A percentile compares a stretch with the other conserved stretches of the same genome.
Conservation (phyloP, 1,284 basidiomycete species). For the Ganoderma leucocontextum region DNA sequence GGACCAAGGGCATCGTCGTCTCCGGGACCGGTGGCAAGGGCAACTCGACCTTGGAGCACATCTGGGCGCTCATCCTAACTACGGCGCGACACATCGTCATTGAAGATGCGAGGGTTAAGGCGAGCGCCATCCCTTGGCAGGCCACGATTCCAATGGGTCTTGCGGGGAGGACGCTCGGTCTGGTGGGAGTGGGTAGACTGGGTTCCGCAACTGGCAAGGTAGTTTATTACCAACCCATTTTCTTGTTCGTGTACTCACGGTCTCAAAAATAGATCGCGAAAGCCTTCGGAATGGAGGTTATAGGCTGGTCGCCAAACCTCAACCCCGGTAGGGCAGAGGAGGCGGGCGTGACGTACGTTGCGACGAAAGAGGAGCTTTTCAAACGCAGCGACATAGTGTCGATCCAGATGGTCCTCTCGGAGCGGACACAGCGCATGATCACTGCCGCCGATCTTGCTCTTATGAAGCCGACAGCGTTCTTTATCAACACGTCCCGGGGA, state of each 20-base stretch:
- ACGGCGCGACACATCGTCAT: constrained; percentile 59
- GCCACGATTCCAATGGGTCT: constrained; percentile 60
- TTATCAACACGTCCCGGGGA: constrained; percentile 73
- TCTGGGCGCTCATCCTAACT: constrained; percentile 71
- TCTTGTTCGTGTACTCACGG: not conserved
- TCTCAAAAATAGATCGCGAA: constrained; percentile 56
- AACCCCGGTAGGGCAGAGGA: constrained; percentile 61
- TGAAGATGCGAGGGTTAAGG: constrained; percentile 61
- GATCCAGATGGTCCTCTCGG: constrained; percentile 65
- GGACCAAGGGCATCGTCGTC: constrained; percentile 60
- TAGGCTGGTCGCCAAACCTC: constrained; percentile 72
- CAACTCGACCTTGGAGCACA: constrained; percentile 64
- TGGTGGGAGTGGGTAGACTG: constrained; percentile 66
- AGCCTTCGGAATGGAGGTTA: constrained; percentile 64
- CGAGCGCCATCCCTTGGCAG: constrained; percentile 62
- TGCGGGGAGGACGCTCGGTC: constrained; percentile 60
- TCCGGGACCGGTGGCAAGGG: constrained; percentile 59
- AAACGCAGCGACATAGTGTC: constrained; percentile 64
- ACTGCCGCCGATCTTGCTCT: constrained; percentile 53
- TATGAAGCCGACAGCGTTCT: constrained; percentile 63
- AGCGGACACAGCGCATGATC: constrained; percentile 57
- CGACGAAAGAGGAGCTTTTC: constrained; percentile 62
- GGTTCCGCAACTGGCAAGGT: constrained; percentile 59
- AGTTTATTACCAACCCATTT: not conserved
- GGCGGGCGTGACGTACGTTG: constrained; percentile 57